Percentiles rank a stretch among this genome's conserved stretches.
phyloP scores from a whole-genome alignment of 179 eudicot genomes.

The Silene coronaria region DNA sequence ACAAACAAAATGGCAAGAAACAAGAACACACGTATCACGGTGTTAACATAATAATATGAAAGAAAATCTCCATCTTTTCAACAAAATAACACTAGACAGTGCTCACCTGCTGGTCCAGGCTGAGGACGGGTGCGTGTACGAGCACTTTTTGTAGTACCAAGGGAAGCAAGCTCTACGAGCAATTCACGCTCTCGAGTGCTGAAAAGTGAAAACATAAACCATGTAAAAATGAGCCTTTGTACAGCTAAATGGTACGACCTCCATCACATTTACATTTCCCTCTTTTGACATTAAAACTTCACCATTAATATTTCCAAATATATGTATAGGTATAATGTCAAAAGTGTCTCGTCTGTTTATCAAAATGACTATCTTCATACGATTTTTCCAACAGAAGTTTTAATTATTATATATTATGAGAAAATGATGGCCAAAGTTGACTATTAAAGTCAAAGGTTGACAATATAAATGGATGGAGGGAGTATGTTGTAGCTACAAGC shows the following conservation, averaged over 20 bases:
- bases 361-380: not conserved
- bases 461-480: not conserved
- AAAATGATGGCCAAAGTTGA: not conserved
- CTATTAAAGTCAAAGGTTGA: not conserved
- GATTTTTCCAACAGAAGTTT: not conserved
- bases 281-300: not conserved
- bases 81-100: slow-evolving; percentile 1
- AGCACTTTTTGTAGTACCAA: slow-evolving; percentile 41
- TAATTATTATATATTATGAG: not conserved
- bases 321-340: not conserved
- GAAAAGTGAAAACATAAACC: slow-evolving; percentile 43
- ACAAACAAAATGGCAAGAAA: too few species aligned
- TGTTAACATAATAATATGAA: slow-evolving; percentile 9
- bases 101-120: slow-evolving; percentile 58
- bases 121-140: slow-evolving; percentile 62
- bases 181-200: slow-evolving; percentile 75
- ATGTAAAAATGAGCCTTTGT: not conserved
- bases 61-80: slow-evolving; percentile 7
- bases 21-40: not conserved
- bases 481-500: not conserved
- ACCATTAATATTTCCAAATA: not conserved
- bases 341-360: not conserved
- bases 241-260: not conserved
- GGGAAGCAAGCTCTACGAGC: slow-evolving; percentile 76
- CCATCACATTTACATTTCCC: not conserved